Evolutionary conservation across 768 basidiomycete species (phyloP), one percentile per base, ranked within the genome.

Genomic region (Phanerochaete sordida): DNA sequence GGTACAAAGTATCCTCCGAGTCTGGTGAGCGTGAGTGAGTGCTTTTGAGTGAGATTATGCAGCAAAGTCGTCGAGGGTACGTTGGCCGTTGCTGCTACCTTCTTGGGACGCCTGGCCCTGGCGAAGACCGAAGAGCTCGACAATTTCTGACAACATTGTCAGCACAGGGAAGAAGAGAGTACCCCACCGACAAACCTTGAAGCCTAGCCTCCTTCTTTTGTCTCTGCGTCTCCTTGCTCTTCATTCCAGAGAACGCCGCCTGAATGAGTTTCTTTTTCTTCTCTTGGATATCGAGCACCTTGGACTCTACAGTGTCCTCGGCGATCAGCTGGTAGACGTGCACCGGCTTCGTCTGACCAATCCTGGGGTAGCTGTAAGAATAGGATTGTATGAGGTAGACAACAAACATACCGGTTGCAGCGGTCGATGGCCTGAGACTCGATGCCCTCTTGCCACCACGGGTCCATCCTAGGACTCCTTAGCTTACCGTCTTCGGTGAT

Each of bases 291-390:
- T 91, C 91, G 46, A 95, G 78, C 45, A 90, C 85, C 73, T 91
- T 93, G 13, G 90, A 82, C 72, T 95, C 93, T 0, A 95, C 87
- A 0, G 93, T 95, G 65, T 93, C 81, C 65, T 94, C 93, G 0
- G 93, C 91, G 57, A 95, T 93, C 50, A 95, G 75, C 66, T 95
- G 93, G 68, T 93, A 95, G 21, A 95, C 92, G 63, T 89, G 86
- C 31, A 95, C 92, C 1, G 82, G 76, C 69, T 88, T 93, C 63
- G 73, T 90, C 71, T 95, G 93, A 15, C 93, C 93, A 62, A 93
- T 92, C 53, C 82, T 79, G 59, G 2, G 19, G 4, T 39, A 43
- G 47, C 2, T 19, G 28, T 44, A 35, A 58, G 58, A 50, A 33
- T n/a, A 23, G 28, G 19, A n/a, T 19, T 48, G 8, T 3, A 9